Conservation (phyloP, 306 rosid genomes). For the Begonia fuchsioides region DNA sequence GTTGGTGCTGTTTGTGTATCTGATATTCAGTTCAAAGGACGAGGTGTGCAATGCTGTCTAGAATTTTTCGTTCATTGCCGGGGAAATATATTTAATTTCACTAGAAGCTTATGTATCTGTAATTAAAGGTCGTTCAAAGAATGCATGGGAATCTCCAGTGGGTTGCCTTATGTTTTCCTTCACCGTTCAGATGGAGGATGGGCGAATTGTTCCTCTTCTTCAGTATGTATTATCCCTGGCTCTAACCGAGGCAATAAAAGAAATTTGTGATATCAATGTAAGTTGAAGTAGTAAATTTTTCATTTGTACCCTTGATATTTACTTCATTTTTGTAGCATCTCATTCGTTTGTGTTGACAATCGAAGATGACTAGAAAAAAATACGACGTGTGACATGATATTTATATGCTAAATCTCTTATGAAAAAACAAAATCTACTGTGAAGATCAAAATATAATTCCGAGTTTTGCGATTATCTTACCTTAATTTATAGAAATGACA, state of each 20-base stretch:
- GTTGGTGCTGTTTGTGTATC: slow-evolving; percentile 71
- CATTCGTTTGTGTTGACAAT: too few species aligned
- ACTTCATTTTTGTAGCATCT: too few species aligned
- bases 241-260: slow-evolving; percentile 66
- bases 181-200: slow-evolving; percentile 77
- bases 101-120: background rate
- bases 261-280: slow-evolving; percentile 63
- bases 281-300: slow-evolving; percentile 6
- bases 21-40: slow-evolving; percentile 74
- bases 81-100: too few species aligned
- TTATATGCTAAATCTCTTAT: too few species aligned
- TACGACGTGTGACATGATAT: too few species aligned
- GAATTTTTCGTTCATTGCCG: too few species aligned
- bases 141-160: slow-evolving; percentile 80
- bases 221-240: slow-evolving; percentile 89
- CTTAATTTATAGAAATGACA: too few species aligned
- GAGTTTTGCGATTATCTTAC: too few species aligned
- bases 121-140: slow-evolving; percentile 72
- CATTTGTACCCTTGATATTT: too few species aligned
- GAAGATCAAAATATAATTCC: too few species aligned
- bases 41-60: slow-evolving; percentile 39
- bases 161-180: slow-evolving; percentile 89
- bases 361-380: too few species aligned
- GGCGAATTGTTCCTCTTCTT: slow-evolving; percentile 57
- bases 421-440: too few species aligned